Percentiles rank a stretch among this genome's conserved stretches.
phyloP scores from a whole-genome alignment of 2,329 filamentous ascomycete genomes.

The Polychaeton citri region DNA sequence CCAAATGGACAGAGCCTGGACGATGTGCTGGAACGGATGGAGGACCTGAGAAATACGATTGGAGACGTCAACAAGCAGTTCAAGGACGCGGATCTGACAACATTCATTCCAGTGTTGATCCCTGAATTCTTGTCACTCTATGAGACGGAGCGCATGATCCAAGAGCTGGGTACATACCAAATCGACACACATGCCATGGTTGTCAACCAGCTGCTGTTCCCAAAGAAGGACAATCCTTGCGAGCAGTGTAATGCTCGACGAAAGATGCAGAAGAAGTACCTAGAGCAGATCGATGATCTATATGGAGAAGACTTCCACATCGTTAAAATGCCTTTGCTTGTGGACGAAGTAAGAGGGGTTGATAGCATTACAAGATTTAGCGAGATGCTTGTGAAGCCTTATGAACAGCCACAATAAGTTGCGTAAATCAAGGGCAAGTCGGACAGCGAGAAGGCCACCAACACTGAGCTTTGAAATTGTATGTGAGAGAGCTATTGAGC shows the following conservation, averaged over 20 bases:
- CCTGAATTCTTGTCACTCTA: constrained; percentile 93
- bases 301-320: constrained; percentile 98
- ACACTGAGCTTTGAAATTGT: neutral
- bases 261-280: constrained; percentile 99
- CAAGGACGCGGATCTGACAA: constrained; percentile 90
- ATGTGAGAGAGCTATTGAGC: neutral
- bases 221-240: constrained; percentile 69
- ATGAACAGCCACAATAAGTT: constrained; percentile 44
- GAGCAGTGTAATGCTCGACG: constrained; percentile 89
- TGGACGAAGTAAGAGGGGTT: constrained; percentile 91
- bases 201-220: constrained; percentile 94
- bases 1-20: constrained; percentile 87
- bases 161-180: constrained; percentile 81
- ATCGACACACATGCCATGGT: constrained; percentile 98
- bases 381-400: constrained; percentile 68
- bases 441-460: neutral
- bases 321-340: constrained; percentile 90
- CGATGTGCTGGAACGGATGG: constrained; percentile 90
- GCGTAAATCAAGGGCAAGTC: neutral
- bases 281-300: constrained; percentile 95
- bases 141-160: constrained; percentile 99
- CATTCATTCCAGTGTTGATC: constrained; percentile 97
- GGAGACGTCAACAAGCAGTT: constrained; percentile 94
- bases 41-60: constrained; percentile 84
- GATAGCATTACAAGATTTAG: constrained; percentile 86